Conservation (phyloP, 176 grass and related monocot species). For the Saccharum spontaneum region DNA sequence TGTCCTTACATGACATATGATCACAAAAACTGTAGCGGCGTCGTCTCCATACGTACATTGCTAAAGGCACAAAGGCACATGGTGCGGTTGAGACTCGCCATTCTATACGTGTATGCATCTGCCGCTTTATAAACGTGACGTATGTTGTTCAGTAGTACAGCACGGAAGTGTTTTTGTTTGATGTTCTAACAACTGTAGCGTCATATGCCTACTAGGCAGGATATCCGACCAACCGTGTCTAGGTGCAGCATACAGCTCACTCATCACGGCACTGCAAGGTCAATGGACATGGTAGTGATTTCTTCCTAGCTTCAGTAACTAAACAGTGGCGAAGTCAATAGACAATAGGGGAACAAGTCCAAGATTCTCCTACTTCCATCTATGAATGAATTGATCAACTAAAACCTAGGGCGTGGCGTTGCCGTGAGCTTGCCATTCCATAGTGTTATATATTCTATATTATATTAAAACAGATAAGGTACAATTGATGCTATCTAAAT, state of each 20-base stretch:
- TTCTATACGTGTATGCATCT: background rate
- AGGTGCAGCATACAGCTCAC: background rate
- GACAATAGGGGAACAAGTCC: background rate
- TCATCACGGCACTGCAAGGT: background rate
- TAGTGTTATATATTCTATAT: no score
- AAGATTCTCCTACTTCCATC: background rate
- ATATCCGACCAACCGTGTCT: background rate
- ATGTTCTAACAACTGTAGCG: slow-evolving; percentile 4
- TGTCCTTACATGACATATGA: slow-evolving; percentile 4
- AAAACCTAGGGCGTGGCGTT: no score
- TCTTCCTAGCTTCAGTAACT: background rate
- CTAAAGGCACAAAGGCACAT: background rate
- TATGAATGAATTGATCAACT: slow-evolving; percentile 1
- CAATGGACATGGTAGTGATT: background rate
- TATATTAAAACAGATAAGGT: no score
- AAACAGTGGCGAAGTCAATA: background rate
- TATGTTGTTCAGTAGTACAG: background rate
- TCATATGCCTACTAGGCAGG: background rate
- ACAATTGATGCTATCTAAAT: no score
- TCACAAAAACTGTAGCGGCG: background rate
- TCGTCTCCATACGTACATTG: background rate
- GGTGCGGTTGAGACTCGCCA: slow-evolving; percentile 32
- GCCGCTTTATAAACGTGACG: background rate
- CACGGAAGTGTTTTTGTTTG: background rate
- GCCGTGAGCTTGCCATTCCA: no score